Evolutionary conservation across 2,329 filamentous ascomycete genomes (phyloP).

Genomic region (Epichloe aotearoae): DNA sequence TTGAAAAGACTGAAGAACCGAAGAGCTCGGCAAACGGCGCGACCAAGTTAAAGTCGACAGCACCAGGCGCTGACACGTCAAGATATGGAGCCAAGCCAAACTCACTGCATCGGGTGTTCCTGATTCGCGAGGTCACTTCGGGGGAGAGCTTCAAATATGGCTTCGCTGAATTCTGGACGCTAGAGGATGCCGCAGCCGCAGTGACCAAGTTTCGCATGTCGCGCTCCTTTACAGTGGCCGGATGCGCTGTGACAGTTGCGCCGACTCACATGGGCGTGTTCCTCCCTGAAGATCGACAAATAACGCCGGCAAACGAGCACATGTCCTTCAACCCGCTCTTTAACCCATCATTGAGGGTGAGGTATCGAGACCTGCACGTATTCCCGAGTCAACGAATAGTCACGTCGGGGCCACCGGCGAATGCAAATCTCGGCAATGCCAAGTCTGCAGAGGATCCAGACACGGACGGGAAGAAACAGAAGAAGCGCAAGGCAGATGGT

Average conservation of each 20-base stretch:
- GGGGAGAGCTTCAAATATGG: slow-evolving; percentile 74
- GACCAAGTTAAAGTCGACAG: slow-evolving; percentile 45
- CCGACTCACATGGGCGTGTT: slow-evolving; percentile 82
- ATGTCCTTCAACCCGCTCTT: slow-evolving; percentile 59
- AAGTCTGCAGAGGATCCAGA: slow-evolving; percentile 15
- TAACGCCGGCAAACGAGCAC: slow-evolving; percentile 39
- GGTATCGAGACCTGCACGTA: slow-evolving; percentile 64
- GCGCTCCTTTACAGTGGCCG: slow-evolving; percentile 66
- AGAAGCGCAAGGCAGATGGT: slow-evolving; percentile 41
- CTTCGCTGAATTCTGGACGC: slow-evolving; percentile 68
- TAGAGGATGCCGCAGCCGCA: slow-evolving; percentile 64
- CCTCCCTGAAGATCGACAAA: slow-evolving; percentile 52
- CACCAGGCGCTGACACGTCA: slow-evolving; percentile 38
- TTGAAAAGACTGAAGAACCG: slow-evolving; percentile 47
- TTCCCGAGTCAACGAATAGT: slow-evolving; percentile 55
- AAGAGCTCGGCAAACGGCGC: slow-evolving; percentile 30
- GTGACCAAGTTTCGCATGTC: slow-evolving; percentile 58
- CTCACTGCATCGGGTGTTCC: slow-evolving; percentile 62
- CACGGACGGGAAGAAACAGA: slow-evolving; percentile 26
- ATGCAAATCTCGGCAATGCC: slow-evolving; percentile 13
- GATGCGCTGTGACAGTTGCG: slow-evolving; percentile 54
- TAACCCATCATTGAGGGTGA: slow-evolving; percentile 53
- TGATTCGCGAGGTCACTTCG: slow-evolving; percentile 59
- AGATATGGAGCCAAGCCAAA: slow-evolving; percentile 59
- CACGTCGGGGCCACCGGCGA: slow-evolving; percentile 33